Percentiles rank a stretch among this genome's conserved stretches.
Conservation (phyloP, 2,329 filamentous ascomycete species). For the Seiridium unicorne region DNA sequence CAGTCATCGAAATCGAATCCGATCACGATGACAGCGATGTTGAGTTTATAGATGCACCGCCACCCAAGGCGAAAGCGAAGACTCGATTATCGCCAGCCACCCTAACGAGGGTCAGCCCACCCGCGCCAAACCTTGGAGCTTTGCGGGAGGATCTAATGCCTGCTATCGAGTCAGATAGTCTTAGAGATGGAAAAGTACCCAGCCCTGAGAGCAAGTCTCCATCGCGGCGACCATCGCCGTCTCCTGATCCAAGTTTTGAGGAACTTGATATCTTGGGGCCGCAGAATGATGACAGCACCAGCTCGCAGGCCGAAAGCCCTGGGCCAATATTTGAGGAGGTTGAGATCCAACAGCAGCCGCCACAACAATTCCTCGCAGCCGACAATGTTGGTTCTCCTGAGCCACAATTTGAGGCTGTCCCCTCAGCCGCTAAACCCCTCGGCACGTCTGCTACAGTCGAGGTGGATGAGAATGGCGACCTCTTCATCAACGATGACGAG, state of each 20-base stretch:
- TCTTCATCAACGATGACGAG: conserved; percentile 57
- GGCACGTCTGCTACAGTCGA: conserved; percentile 10
- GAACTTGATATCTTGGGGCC: conserved; percentile 30
- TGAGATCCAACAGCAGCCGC: conserved; percentile 11
- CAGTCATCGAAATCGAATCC: conserved; percentile 62
- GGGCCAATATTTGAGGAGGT: conserved; percentile 37
- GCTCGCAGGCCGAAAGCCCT: conserved; percentile 20
- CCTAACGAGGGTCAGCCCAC: conserved; percentile 17
- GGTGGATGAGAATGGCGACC: conserved; percentile 33
- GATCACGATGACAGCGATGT: conserved; percentile 58
- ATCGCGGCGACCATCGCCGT: conserved; percentile 13
- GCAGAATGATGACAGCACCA: conserved; percentile 15
- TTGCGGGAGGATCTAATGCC: conserved; percentile 3
- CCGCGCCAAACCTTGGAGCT: conserved; percentile 8
- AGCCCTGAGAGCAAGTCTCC: neutral
- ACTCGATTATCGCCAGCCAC: conserved; percentile 17
- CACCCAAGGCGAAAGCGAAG: conserved; percentile 22
- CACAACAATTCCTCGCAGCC: no score
- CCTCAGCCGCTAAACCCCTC: conserved; percentile 11
- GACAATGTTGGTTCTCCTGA: conserved; percentile 8
- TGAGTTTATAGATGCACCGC: conserved; percentile 53
- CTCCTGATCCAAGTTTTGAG: conserved; percentile 35
- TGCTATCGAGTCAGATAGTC: neutral
- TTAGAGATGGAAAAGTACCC: neutral
- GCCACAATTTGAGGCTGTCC: conserved; percentile 22